phyloP scores from a whole-genome alignment of 2,329 filamentous ascomycete species.

The Aspergillus flavus region DNA sequence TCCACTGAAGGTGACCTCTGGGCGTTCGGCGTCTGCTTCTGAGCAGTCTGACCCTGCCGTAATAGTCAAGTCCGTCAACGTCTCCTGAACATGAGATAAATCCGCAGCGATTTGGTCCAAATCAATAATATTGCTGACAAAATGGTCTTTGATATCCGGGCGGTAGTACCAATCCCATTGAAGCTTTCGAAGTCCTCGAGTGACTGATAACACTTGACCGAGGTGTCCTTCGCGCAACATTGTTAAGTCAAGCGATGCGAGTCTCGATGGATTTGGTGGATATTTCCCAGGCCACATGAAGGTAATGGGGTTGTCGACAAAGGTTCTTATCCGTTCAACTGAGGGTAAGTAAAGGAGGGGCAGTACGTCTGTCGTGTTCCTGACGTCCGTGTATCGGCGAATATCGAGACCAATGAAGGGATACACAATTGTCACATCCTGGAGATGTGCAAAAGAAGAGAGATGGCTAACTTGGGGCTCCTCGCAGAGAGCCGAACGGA shows the following conservation, averaged over 20 bases:
- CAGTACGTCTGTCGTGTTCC: slow-evolving; percentile 20
- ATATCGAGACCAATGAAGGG: no score
- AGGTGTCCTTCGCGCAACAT: slow-evolving; percentile 16
- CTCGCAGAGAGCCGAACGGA: slow-evolving; percentile 14
- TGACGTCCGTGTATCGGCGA: slow-evolving; percentile 1
- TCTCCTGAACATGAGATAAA: slow-evolving; percentile 21
- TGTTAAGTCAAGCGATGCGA: slow-evolving; percentile 17
- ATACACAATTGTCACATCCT: slow-evolving; percentile 8
- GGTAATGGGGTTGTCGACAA: slow-evolving; percentile 19
- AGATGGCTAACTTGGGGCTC: slow-evolving; percentile 3
- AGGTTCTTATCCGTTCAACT: slow-evolving; percentile 17
- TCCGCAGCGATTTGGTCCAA: slow-evolving; percentile 20
- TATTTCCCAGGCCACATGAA: slow-evolving; percentile 20
- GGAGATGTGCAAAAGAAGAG: slow-evolving; percentile 12
- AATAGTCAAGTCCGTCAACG: slow-evolving; percentile 23
- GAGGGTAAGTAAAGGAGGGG: slow-evolving; percentile 24
- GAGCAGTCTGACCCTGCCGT: slow-evolving; percentile 4
- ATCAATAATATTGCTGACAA: slow-evolving; percentile 13
- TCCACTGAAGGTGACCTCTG: neutral
- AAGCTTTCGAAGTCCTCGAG: slow-evolving; percentile 11
- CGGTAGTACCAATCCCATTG: slow-evolving; percentile 19
- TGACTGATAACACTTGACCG: slow-evolving; percentile 12
- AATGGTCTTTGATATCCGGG: slow-evolving; percentile 4
- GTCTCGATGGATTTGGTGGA: slow-evolving; percentile 4
- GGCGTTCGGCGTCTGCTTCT: neutral